Conservation (phyloP, 2,329 filamentous ascomycete species). For the Scedosporium dehoogii region DNA sequence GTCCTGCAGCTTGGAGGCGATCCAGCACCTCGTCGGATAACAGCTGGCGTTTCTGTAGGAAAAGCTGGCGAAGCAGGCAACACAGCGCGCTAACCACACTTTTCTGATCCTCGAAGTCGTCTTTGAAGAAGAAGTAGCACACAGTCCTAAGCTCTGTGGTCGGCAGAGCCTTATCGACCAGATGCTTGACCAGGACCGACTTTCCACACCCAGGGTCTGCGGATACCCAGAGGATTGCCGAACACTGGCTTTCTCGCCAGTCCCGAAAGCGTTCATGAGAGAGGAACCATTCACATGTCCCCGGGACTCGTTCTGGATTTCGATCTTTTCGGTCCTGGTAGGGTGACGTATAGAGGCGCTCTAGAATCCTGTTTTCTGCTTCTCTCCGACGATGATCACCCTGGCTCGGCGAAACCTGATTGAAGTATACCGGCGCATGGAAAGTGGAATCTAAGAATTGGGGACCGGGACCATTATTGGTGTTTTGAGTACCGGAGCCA, state of each 20-base stretch:
- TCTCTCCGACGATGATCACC: too few relatives aligned
- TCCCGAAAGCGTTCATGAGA: slow-evolving; percentile 10
- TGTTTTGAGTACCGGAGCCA: neutral
- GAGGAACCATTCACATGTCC: slow-evolving; percentile 14
- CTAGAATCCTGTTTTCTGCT: neutral
- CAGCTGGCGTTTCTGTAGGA: slow-evolving; percentile 15
- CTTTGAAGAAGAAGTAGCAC: slow-evolving; percentile 36
- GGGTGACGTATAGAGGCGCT: neutral
- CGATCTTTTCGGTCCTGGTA: slow-evolving; percentile 16
- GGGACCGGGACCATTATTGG: neutral
- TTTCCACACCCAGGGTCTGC: slow-evolving; percentile 34
- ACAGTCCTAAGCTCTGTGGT: slow-evolving; percentile 11
- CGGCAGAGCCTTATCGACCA: slow-evolving; percentile 21
- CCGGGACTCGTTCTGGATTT: slow-evolving; percentile 20
- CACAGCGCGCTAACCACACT: slow-evolving; percentile 19
- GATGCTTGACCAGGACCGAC: slow-evolving; percentile 27
- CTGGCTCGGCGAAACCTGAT: neutral
- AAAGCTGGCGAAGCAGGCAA: slow-evolving; percentile 27
- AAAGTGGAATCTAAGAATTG: neutral
- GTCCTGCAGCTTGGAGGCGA: slow-evolving; percentile 9
- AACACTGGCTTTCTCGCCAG: slow-evolving; percentile 12
- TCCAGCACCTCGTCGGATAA: slow-evolving; percentile 13
- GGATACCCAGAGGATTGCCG: slow-evolving; percentile 22
- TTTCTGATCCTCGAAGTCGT: slow-evolving; percentile 6
- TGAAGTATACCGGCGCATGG: neutral